A percentile compares a stretch with the other conserved stretches of the same genome.
These are phyloP conservation scores for Nevesoporus exiguus DNA, from an alignment of 768 basidiomycete species.

Conservation along the genomic window DNA sequence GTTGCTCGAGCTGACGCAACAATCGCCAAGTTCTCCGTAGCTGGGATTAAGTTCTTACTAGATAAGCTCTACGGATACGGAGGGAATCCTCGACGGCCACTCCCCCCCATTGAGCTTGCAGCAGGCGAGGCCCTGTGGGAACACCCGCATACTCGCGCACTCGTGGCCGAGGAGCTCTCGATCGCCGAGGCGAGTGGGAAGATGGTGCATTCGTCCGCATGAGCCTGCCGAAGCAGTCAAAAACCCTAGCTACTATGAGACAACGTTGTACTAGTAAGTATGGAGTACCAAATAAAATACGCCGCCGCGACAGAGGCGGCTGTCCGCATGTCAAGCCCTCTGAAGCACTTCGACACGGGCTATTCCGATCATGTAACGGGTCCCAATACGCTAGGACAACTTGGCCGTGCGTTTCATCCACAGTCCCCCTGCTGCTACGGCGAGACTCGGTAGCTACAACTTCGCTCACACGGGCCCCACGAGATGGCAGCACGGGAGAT, in stretches of 20 bases:
- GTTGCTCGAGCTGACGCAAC: conserved; percentile 79
- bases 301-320: no score
- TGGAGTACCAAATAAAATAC: no score
- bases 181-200: conserved; percentile 35
- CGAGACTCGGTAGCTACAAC: conserved; percentile 17
- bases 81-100: conserved; percentile 72
- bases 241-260: not conserved
- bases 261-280: no score
- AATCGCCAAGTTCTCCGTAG: conserved; percentile 69
- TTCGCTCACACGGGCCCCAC: conserved; percentile 5
- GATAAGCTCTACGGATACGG: conserved; percentile 79
- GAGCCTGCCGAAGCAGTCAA: not conserved
- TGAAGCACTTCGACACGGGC: not conserved
- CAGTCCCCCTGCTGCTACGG: not conserved
- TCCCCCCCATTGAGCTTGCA: conserved; percentile 57
- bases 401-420: not conserved
- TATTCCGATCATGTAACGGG: not conserved
- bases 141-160: conserved; percentile 66
- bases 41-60: conserved; percentile 81
- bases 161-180: conserved; percentile 61
- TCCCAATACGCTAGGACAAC: no score
- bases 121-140: conserved; percentile 64
- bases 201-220: not conserved
- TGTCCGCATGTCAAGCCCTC: no score
- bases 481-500: conserved; percentile 14